These are phyloP conservation scores for Tolypocladium paradoxum DNA, from an alignment of 2,329 filamentous ascomycete species.

Conservation along the genomic window DNA sequence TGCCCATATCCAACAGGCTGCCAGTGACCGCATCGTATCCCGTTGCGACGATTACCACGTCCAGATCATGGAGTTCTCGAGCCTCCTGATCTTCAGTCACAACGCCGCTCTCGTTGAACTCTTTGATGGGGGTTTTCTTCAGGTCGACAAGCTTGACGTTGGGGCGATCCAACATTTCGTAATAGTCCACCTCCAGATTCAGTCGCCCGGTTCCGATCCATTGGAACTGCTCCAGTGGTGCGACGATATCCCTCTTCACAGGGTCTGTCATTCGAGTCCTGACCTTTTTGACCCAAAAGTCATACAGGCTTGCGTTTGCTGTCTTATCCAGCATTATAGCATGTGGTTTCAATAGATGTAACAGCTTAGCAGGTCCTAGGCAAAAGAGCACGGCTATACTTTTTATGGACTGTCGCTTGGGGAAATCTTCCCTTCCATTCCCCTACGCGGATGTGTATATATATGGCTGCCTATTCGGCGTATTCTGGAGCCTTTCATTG, in stretches of 20 bases:
- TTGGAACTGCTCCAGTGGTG: conserved; percentile 32
- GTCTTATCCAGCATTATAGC: conserved; percentile 20
- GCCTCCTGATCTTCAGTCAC: conserved; percentile 21
- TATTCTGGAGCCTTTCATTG: too few species aligned
- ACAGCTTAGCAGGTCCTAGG: too few species aligned
- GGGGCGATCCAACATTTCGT: conserved; percentile 33
- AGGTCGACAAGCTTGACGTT: conserved; percentile 36
- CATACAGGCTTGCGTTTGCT: conserved; percentile 33
- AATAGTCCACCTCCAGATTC: conserved; percentile 36
- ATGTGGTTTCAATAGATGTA: too few species aligned
- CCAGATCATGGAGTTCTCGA: conserved; percentile 19
- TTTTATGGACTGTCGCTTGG: too few species aligned
- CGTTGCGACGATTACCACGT: too few species aligned
- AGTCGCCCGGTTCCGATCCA: conserved; percentile 35
- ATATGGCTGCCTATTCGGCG: too few species aligned
- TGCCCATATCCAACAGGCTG: not conserved
- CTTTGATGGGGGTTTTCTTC: conserved; percentile 28
- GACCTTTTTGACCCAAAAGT: conserved; percentile 37
- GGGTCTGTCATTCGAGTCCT: conserved; percentile 32
- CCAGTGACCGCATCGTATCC: not conserved
- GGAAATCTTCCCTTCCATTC: too few species aligned
- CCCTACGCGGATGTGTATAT: too few species aligned
- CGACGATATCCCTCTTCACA: conserved; percentile 31
- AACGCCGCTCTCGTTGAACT: conserved; percentile 28
- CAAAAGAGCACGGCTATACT: too few species aligned